Evolutionary conservation across 2,329 filamentous ascomycete genomes (phyloP), one percentile per base, ranked within the genome.

Genomic region (Colletotrichum tanaceti): DNA sequence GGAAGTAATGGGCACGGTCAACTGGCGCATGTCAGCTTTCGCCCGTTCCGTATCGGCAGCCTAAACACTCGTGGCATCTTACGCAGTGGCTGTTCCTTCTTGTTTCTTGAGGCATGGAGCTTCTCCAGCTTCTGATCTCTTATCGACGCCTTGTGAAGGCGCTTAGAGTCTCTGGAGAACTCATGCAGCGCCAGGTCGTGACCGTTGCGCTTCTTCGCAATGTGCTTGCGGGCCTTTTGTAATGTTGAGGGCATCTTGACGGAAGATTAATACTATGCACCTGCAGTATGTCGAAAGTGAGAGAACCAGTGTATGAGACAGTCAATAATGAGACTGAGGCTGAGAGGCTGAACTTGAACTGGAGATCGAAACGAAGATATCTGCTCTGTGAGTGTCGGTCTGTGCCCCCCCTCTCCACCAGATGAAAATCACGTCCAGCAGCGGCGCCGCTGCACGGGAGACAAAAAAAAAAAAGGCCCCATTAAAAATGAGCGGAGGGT

Each of bases 151-250:
- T 90, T 88, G 77, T 93, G 91, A 71, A 98, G 83, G 59, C 93
- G 88, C 75, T 91, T 88, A 4, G 94, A 92, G 83, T 98, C 93
- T 73, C 96, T 87, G 70, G 94, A 97, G 78, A 93, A 93, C 79
- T 94, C 91, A 76, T 98, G 95, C 24, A 98, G 85, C 14, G 91
- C 86, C 38, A 90, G 90, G 54, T 93, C 86, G 46, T 89, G 89
- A 22, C 89, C 89, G 72, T 89, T 89, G 73, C 91, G 89, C 86
- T 98, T 98, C 83, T 97, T 97, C 41, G 89, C 84, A 72, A 98
- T 95, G 72, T 93, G 89, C 82, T 98, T 98, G 71, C 92, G 89
- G 22, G 96, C 92, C 78, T 98, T 98, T 71, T 89, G 83, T 7
- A 98, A 82, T 52, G 90, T 88, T 76, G 89, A 91, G 16, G 93